Evolutionary conservation across 257 asterid species (phyloP).

Genomic region (Dorcoceras hygrometricum): DNA sequence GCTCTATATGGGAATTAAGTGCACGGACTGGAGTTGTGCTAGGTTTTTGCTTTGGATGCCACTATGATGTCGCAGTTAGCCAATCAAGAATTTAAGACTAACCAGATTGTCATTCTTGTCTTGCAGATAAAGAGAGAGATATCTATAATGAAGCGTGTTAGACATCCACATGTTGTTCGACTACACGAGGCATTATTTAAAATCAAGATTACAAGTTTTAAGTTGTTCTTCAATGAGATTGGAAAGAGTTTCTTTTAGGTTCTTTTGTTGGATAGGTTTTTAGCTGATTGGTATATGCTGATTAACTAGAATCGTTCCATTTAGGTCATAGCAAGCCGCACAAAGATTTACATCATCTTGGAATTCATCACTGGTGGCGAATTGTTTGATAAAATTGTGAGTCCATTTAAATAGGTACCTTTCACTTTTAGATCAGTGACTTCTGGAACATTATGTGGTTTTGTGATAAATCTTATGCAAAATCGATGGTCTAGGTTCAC

Average conservation of each 20-base stretch:
- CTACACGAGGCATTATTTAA: constrained; percentile 74
- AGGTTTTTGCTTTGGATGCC: not conserved
- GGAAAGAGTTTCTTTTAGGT: not conserved
- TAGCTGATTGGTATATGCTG: constrained; percentile 12
- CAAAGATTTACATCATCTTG: constrained; percentile 91
- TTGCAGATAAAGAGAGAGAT: constrained; percentile 96
- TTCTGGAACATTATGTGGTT: constrained; percentile 18
- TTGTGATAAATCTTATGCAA: not conserved
- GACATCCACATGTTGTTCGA: constrained; percentile 88
- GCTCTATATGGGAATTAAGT: not conserved
- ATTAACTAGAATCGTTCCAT: constrained; percentile 20
- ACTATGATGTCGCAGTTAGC: constrained; percentile 7
- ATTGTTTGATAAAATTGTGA: constrained; percentile 93
- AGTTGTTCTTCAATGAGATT: not conserved
- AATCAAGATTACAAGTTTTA: constrained; percentile 25
- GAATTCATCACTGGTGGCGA: constrained; percentile 99
- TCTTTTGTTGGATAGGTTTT: constrained; percentile 17
- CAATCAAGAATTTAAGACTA: constrained; percentile 11
- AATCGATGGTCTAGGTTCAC: constrained; percentile 59
- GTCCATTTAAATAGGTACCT: constrained; percentile 31
- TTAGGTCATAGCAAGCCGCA: constrained; percentile 96
- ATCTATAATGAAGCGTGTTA: constrained; percentile 93
- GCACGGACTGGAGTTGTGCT: not conserved
- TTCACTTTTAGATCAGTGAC: constrained; percentile 8
- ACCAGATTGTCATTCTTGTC: constrained; percentile 25